Conservation (phyloP, 768 basidiomycete genomes). For the Tricholoma bakamatsutake region DNA sequence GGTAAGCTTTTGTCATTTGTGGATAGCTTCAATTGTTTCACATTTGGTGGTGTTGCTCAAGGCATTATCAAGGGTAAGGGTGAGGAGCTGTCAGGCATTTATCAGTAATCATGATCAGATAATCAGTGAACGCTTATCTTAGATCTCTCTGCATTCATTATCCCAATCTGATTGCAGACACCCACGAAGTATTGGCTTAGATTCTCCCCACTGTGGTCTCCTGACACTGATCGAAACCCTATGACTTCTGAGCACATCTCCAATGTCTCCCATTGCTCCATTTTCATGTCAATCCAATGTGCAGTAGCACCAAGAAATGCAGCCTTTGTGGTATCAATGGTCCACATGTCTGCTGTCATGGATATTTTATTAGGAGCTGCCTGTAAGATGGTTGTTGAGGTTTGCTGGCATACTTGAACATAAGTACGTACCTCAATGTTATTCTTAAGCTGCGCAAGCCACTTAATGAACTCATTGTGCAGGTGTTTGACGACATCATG, state of each 20-base stretch:
- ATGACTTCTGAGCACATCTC: not conserved
- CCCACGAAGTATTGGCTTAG: too few species aligned
- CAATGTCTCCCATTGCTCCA: slow-evolving; percentile 15
- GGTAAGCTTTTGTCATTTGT: too few species aligned
- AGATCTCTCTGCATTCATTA: not conserved
- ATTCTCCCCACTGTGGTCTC: too few species aligned
- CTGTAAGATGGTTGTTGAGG: not conserved
- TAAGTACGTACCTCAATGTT: not conserved
- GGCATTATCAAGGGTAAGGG: too few species aligned
- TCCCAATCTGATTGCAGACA: too few species aligned
- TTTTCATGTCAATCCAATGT: slow-evolving; percentile 16
- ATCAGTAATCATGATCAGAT: too few species aligned
- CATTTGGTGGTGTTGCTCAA: too few species aligned
- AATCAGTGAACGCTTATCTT: slow-evolving; percentile 16
- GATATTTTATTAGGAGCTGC: slow-evolving; percentile 13
- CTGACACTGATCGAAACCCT: too few species aligned
- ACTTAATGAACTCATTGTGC: slow-evolving; percentile 11
- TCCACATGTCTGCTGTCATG: slow-evolving; percentile 7
- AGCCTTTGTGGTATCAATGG: slow-evolving; percentile 4
- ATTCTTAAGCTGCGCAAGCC: slow-evolving; percentile 3
- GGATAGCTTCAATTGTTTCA: too few species aligned
- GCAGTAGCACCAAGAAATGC: slow-evolving; percentile 9
- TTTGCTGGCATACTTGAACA: not conserved
- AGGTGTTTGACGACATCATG: slow-evolving; percentile 10
- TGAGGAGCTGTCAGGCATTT: too few species aligned